Evolutionary conservation across 2,329 filamentous ascomycete genomes (phyloP).

Genomic region (Ophiostoma piceae): DNA sequence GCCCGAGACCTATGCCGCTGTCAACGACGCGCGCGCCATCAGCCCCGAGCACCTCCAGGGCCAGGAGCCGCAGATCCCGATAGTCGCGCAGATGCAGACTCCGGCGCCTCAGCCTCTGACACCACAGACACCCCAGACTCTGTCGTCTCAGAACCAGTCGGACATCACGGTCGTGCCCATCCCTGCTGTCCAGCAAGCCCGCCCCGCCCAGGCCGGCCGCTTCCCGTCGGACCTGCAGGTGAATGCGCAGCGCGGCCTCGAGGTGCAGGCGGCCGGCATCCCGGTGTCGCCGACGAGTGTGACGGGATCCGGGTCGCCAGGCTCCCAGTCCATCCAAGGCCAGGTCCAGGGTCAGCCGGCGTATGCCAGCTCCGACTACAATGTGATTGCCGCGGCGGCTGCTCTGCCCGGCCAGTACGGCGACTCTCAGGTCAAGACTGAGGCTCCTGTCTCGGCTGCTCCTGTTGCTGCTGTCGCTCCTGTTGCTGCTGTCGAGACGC

Average conservation of each 20-base stretch:
- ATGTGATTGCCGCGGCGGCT: constrained; percentile 55
- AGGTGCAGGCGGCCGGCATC: constrained; percentile 58
- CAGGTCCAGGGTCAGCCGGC: neutral
- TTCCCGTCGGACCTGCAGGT: constrained; percentile 93
- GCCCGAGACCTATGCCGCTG: neutral
- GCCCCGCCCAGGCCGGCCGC: constrained; percentile 82
- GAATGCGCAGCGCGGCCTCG: constrained; percentile 70
- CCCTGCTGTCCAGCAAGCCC: neutral
- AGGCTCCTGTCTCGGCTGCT: too few relatives aligned
- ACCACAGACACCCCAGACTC: neutral
- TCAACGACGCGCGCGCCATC: neutral
- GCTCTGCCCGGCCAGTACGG: constrained; percentile 42
- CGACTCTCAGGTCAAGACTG: neutral
- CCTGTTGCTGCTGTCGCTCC: too few relatives aligned
- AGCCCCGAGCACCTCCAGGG: neutral
- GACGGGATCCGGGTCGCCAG: constrained; percentile 54
- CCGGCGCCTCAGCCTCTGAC: neutral
- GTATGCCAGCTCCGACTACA: constrained; percentile 32
- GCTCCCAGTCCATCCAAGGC: constrained; percentile 2
- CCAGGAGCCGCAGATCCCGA: neutral
- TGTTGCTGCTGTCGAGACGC: neutral
- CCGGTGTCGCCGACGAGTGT: constrained; percentile 76
- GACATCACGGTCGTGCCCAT: neutral
- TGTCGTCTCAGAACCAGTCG: neutral
- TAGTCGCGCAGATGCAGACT: neutral